Evolutionary conservation across 208 protist genomes (phyloP).

Genomic region (Wallacemonas sp.): DNA sequence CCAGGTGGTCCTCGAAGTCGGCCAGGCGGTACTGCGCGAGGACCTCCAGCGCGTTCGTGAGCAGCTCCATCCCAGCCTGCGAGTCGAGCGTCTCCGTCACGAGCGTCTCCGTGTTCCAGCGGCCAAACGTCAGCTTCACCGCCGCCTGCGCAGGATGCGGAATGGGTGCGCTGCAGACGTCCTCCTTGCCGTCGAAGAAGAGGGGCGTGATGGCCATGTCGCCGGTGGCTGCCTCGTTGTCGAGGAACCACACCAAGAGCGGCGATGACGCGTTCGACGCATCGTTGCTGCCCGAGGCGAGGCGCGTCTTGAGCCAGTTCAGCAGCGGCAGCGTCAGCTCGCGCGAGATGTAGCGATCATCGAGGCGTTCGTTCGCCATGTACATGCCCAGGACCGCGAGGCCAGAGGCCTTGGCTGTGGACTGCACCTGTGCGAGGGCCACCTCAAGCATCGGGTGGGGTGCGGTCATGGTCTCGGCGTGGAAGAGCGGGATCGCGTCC

Average conservation of each 20-base stretch:
- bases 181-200: constrained; percentile 32
- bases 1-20: constrained; percentile 89
- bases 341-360: constrained; percentile 51
- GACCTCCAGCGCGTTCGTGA: constrained; percentile 70
- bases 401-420: constrained; percentile 60
- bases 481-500: constrained; percentile 81
- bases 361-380: constrained; percentile 74
- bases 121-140: constrained; percentile 51
- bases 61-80: constrained; percentile 50
- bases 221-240: constrained; percentile 62
- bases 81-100: constrained; percentile 41
- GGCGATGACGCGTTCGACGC: neutral
- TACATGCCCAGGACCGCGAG: constrained; percentile 79
- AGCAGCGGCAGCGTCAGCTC: constrained; percentile 42
- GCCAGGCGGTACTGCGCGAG: constrained; percentile 75
- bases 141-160: constrained; percentile 11
- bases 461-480: constrained; percentile 67
- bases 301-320: constrained; percentile 30
- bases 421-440: constrained; percentile 73
- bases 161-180: constrained; percentile 11
- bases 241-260: constrained; percentile 63
- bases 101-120: constrained; percentile 82
- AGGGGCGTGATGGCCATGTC: constrained; percentile 40
- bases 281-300: constrained; percentile 27
- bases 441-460: constrained; percentile 86